These are phyloP conservation scores for Phytomonas serpens DNA, from an alignment of 208 protist species.

Conservation along the genomic window DNA sequence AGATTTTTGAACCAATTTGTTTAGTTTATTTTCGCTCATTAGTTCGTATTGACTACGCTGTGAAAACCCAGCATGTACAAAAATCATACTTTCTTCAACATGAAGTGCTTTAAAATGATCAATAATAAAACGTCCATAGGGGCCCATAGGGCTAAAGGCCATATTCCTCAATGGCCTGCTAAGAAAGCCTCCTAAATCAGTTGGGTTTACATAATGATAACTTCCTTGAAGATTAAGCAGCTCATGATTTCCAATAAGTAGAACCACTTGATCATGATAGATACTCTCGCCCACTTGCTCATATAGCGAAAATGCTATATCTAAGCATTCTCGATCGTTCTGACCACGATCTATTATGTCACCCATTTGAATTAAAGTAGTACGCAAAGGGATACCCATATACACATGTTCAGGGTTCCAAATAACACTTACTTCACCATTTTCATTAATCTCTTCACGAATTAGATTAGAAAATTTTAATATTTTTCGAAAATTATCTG, in stretches of 20 bases:
- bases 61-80: conserved; percentile 65
- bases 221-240: conserved; percentile 69
- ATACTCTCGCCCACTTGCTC: conserved; percentile 22
- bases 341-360: conserved; percentile 77
- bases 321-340: conserved; percentile 35
- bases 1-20: conserved; percentile 28
- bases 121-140: conserved; percentile 53
- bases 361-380: conserved; percentile 69
- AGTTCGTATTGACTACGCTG: neutral
- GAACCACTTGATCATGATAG: conserved; percentile 42
- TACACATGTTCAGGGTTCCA: neutral
- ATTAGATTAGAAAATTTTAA: conserved; percentile 38
- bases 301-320: conserved; percentile 44
- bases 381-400: conserved; percentile 18
- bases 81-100: conserved; percentile 36
- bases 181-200: conserved; percentile 45
- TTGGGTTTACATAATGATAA: conserved; percentile 58
- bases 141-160: conserved; percentile 32
- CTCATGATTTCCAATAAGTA: conserved; percentile 85
- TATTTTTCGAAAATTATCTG: conserved; percentile 40
- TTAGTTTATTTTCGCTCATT: conserved; percentile 21
- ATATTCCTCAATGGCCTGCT: conserved; percentile 27
- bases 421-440: neutral
- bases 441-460: conserved; percentile 6
- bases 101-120: conserved; percentile 50